Evolutionary conservation across 2,329 filamentous ascomycete species (phyloP).

Genomic region (Fusarium azukiicola): DNA sequence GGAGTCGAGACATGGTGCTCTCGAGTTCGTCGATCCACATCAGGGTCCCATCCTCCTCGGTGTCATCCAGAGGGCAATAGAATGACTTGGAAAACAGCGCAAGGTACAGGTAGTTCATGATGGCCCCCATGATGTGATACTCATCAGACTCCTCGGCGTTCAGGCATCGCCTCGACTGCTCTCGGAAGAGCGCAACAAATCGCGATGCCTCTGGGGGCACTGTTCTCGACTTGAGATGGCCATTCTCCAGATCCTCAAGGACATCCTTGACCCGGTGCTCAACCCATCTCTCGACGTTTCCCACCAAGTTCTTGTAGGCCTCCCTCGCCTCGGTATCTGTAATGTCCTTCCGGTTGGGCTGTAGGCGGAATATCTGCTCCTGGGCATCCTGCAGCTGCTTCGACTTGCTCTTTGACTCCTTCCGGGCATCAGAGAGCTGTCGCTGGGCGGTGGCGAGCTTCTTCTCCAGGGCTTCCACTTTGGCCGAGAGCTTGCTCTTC

Average conservation of each 20-base stretch:
- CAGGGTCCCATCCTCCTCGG: constrained; percentile 55
- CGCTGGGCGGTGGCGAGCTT: constrained; percentile 56
- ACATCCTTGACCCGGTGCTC: constrained; percentile 58
- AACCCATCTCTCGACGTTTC: constrained; percentile 62
- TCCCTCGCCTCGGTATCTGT: constrained; percentile 62
- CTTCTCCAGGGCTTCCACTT: constrained; percentile 56
- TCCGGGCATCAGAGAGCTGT: constrained; percentile 58
- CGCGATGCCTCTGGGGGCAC: constrained; percentile 54
- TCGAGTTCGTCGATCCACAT: constrained; percentile 61
- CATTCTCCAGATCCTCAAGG: constrained; percentile 58
- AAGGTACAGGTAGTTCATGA: constrained; percentile 64
- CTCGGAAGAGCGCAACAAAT: constrained; percentile 60
- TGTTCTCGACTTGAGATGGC: constrained; percentile 51
- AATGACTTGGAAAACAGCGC: constrained; percentile 62
- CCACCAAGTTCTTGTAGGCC: constrained; percentile 58
- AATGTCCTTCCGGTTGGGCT: constrained; percentile 60
- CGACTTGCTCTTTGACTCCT: constrained; percentile 51
- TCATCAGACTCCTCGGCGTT: constrained; percentile 58
- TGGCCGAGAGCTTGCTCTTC: constrained; percentile 53
- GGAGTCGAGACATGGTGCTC: constrained; percentile 58
- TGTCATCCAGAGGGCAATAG: constrained; percentile 62
- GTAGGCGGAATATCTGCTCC: constrained; percentile 59
- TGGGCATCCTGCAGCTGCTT: constrained; percentile 57
- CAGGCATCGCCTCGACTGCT: constrained; percentile 60
- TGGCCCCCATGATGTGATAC: constrained; percentile 60